phyloP scores from a whole-genome alignment of 23 red algal species.

The Pyropia haitanensis region DNA sequence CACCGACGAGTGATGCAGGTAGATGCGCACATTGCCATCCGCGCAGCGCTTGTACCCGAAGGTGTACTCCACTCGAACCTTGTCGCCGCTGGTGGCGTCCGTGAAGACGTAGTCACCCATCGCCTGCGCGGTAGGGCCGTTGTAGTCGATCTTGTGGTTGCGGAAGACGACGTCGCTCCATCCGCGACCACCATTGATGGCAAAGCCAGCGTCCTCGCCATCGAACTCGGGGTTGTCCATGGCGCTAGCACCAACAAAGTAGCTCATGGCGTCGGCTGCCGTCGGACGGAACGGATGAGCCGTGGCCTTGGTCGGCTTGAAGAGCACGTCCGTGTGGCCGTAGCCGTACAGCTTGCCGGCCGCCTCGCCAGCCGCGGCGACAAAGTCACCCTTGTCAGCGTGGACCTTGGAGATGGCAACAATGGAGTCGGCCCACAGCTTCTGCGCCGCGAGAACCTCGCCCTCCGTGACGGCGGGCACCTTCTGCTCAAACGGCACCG shows the following conservation, averaged over 20 bases:
- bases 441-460: slow-evolving; percentile 1
- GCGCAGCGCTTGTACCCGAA: background rate
- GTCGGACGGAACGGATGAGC: background rate
- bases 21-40: background rate
- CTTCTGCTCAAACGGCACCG: background rate
- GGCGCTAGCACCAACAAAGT: slow-evolving; percentile 7
- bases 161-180: background rate
- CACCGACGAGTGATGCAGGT: background rate
- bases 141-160: background rate
- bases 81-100: background rate
- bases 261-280: background rate
- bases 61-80: slow-evolving; percentile 1
- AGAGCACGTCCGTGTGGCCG: background rate
- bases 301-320: background rate
- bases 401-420: slow-evolving; percentile 1
- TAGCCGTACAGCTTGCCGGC: slow-evolving; percentile 3
- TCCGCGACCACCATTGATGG: slow-evolving; percentile 1
- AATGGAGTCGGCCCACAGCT: background rate
- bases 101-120: slow-evolving; percentile 8
- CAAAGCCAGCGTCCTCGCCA: slow-evolving; percentile 1
- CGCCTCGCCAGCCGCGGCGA: background rate
- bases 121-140: background rate
- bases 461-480: slow-evolving; percentile 1
- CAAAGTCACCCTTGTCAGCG: background rate
- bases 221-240: slow-evolving; percentile 1